These are phyloP conservation scores for Talaromyces wortmannii DNA, from an alignment of 495 filamentous ascomycete genomes.

Conservation along the genomic window DNA sequence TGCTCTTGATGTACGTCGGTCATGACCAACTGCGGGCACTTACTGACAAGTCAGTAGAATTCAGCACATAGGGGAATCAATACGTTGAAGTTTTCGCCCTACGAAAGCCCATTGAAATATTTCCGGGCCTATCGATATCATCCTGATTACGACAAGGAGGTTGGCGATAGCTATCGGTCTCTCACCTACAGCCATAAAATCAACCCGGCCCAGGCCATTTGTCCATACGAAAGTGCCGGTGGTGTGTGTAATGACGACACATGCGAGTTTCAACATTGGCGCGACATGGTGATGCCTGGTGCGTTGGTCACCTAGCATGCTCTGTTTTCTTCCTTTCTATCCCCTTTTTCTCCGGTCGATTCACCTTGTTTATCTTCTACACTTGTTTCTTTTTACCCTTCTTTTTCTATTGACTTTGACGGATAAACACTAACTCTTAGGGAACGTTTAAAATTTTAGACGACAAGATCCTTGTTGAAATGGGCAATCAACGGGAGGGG, in stretches of 20 bases:
- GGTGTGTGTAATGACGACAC: conserved; percentile 69
- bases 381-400: conserved; percentile 5
- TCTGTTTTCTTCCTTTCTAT: conserved; percentile 19
- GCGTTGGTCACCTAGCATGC: conserved; percentile 47
- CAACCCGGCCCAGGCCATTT: conserved; percentile 63
- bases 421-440: conserved; percentile 55
- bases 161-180: conserved; percentile 74
- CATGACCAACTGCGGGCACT: not conserved
- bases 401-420: conserved; percentile 5
- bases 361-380: conserved; percentile 5
- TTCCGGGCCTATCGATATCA: conserved; percentile 91
- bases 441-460: conserved; percentile 53
- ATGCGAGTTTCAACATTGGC: conserved; percentile 75
- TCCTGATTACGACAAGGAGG: conserved; percentile 59
- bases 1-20: conserved; percentile 26
- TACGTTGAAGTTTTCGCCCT: conserved; percentile 53
- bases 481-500: conserved; percentile 67
- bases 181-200: conserved; percentile 90
- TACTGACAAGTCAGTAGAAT: conserved; percentile 2
- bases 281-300: conserved; percentile 72
- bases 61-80: not conserved
- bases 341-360: conserved; percentile 1
- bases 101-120: conserved; percentile 71
- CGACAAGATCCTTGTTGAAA: conserved; percentile 77
- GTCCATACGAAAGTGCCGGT: conserved; percentile 63